These are phyloP conservation scores for Pleurotus tuoliensis DNA, from an alignment of 768 basidiomycete species.

Conservation along the genomic window DNA sequence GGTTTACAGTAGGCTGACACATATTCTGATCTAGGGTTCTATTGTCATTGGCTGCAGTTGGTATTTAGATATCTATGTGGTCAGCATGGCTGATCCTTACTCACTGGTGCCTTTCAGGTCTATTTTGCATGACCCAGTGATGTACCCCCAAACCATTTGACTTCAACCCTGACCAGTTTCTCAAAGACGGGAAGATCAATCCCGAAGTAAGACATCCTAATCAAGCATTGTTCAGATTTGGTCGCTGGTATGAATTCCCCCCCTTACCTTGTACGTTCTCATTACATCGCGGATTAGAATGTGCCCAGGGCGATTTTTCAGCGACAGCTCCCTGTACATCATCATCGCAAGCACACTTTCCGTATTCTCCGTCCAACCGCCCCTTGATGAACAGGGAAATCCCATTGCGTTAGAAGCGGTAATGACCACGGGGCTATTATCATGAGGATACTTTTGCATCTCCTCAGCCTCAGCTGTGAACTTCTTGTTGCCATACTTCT, in stretches of 20 bases:
- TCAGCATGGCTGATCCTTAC: too few species aligned
- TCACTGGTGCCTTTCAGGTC: constrained; percentile 4
- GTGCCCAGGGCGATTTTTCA: constrained; percentile 22
- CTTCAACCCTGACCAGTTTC: constrained; percentile 29
- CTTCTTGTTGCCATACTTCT: neutral
- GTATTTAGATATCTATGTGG: constrained; percentile 10
- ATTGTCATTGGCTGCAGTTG: constrained; percentile 26
- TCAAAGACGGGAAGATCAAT: constrained; percentile 19
- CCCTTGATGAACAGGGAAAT: constrained; percentile 14
- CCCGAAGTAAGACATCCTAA: constrained; percentile 19
- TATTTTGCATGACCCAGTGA: constrained; percentile 17
- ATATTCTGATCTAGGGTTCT: constrained; percentile 22
- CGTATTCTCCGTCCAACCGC: constrained; percentile 15
- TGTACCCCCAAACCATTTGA: constrained; percentile 16
- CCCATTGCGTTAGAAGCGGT: constrained; percentile 10
- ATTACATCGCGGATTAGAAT: constrained; percentile 9
- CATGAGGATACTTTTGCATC: neutral
- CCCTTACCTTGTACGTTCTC: neutral
- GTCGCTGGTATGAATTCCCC: constrained; percentile 21
- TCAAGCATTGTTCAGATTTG: constrained; percentile 27
- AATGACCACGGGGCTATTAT: constrained; percentile 7
- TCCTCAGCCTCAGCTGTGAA: neutral
- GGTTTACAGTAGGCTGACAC: constrained; percentile 5
- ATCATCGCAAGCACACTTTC: constrained; percentile 15
- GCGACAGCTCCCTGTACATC: constrained; percentile 14